Evolutionary conservation across 2,329 filamentous ascomycete species (phyloP), one percentile per base, ranked within the genome.

Genomic region (Neofusicoccum cordaticola): DNA sequence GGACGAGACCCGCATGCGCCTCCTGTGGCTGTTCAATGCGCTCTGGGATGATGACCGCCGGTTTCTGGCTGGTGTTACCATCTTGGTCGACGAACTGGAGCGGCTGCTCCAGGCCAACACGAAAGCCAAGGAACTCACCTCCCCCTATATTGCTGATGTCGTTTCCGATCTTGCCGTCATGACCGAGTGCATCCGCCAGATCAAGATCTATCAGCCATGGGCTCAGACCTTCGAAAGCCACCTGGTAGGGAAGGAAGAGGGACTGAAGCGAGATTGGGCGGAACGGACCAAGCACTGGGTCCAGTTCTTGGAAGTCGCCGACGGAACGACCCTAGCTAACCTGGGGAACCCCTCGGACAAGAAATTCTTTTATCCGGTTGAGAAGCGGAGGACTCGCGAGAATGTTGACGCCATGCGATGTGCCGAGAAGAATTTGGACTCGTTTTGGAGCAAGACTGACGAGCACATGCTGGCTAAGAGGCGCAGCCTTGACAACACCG

Each of bases 121-220:
- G 0, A 65, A 71, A 6, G 77, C 75, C 0, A 70, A 72, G 17
- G 71, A 73, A 1, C 66, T 83, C 5, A 64, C 84, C 0, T 80
- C 83, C 0, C 47, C 74, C 0, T 72, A 67, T 13, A 67, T 83
- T 0, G 74, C 74, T 1, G 63, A 63, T 0, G 45, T 77, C 0
- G 75, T 86, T 7, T 77, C 79, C 2, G 78, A 84, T 15, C 70
- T 85, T 0, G 78, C 81, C 2, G 77, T 86, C 39, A 44, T 84
- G 0, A 68, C 74, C 1, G 72, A 85, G 65, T 82, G 80, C 56
- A 34, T 79, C 7, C 71, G 72, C 4, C 82, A 85, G 64, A 67
- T 86, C 2, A 70, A 82, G 1, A 64, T 79, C 0, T 85, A 80
- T 66, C 79, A 82, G 51, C 83, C 83, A 0, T 84, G 83, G 82